phyloP scores from a whole-genome alignment of 2,329 filamentous ascomycete genomes.

The Dactylellina drechsleri region DNA sequence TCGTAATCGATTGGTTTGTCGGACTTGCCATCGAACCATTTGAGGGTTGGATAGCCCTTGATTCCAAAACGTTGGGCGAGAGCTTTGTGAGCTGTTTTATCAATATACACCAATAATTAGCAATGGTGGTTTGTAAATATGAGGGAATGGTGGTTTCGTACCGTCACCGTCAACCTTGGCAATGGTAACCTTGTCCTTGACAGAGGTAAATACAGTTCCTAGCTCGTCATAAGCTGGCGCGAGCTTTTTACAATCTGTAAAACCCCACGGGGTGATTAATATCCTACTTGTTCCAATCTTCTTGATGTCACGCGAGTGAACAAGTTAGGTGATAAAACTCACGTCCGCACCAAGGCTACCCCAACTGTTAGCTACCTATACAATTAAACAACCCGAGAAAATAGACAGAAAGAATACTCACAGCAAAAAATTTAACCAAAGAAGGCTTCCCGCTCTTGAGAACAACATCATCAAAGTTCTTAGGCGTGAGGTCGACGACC shows the following conservation, averaged over 20 bases:
- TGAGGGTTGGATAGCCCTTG: conserved; percentile 94
- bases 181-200: conserved; percentile 79
- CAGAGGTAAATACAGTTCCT: conserved; percentile 55
- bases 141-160: conserved; percentile 22
- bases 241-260: conserved; percentile 58
- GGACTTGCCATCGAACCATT: conserved; percentile 97
- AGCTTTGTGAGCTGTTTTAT: conserved; percentile 71
- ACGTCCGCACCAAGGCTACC: conserved; percentile 59
- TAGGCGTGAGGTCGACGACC: conserved; percentile 86
- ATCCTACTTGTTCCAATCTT: not conserved
- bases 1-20: conserved; percentile 85
- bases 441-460: conserved; percentile 93
- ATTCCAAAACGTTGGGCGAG: conserved; percentile 88
- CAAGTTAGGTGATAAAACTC: conserved; percentile 35
- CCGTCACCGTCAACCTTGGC: conserved; percentile 95
- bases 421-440: conserved; percentile 95
- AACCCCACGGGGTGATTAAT: not conserved
- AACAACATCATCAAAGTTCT: conserved; percentile 86
- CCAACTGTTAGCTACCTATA: not conserved
- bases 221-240: conserved; percentile 58
- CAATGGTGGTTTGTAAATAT: conserved; percentile 1
- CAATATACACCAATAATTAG: not conserved
- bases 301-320: not conserved
- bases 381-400: not conserved
- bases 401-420: conserved; percentile 41